A percentile compares a stretch with the other conserved stretches of the same genome.
Conservation (phyloP, 805 yeast species). For the Metschnikowia borealis region DNA sequence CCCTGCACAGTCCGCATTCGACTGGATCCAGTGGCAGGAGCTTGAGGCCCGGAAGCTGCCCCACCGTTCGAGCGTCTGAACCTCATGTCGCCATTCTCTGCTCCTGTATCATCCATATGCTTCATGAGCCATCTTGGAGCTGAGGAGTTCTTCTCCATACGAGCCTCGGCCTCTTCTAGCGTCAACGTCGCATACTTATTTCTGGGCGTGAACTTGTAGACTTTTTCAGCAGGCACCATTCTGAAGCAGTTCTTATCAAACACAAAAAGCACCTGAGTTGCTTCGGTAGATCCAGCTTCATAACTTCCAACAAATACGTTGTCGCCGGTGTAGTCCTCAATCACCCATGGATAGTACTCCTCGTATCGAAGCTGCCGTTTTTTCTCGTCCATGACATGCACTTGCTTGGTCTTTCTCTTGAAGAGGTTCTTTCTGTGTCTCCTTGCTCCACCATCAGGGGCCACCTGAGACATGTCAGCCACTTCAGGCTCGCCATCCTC, state of each 20-base stretch:
- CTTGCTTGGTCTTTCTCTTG: constrained; percentile 81
- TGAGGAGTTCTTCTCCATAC: constrained; percentile 74
- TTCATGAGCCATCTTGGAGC: constrained; percentile 96
- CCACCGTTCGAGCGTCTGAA: constrained; percentile 29
- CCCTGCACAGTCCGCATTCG: constrained; percentile 43
- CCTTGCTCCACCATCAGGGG: constrained; percentile 90
- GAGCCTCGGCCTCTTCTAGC: constrained; percentile 92
- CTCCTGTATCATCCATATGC: constrained; percentile 64
- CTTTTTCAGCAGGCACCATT: constrained; percentile 93
- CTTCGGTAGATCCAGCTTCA: constrained; percentile 84
- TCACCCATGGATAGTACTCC: constrained; percentile 96
- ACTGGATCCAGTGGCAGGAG: constrained; percentile 2
- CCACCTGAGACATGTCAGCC: constrained; percentile 62
- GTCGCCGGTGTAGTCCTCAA: constrained; percentile 92
- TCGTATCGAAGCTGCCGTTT: constrained; percentile 86
- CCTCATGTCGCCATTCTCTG: constrained; percentile 42
- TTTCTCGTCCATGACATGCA: constrained; percentile 73
- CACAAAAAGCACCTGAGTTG: constrained; percentile 75
- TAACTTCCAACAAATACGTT: constrained; percentile 95
- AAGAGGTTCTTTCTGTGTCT: constrained; percentile 50
- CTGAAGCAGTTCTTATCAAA: constrained; percentile 86
- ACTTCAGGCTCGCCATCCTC: constrained; percentile 20
- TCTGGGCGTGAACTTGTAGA: constrained; percentile 88
- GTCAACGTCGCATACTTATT: constrained; percentile 92
- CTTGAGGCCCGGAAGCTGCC: constrained; percentile 3